phyloP scores from a whole-genome alignment of 306 rosid genomes.

The Malus asiatica region DNA sequence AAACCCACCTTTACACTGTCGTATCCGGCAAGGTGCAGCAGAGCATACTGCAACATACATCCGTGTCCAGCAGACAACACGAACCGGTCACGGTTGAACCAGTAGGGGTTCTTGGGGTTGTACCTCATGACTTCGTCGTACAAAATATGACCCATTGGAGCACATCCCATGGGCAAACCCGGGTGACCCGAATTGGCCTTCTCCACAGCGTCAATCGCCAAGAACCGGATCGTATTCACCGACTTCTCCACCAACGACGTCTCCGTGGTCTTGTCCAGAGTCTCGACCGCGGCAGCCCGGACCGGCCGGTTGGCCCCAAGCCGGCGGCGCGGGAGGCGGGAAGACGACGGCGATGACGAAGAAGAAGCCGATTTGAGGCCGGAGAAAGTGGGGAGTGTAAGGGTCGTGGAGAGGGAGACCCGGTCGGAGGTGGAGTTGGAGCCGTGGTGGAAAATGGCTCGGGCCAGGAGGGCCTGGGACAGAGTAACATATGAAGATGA shows the following conservation, averaged over 20 bases:
- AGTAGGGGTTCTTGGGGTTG: conserved; percentile 82
- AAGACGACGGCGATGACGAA: conserved; percentile 8
- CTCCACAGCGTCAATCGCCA: conserved; percentile 80
- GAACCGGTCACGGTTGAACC: conserved; percentile 98
- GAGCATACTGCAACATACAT: conserved; percentile 90
- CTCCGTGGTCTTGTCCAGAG: conserved; percentile 43
- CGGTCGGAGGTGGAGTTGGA: conserved; percentile 41
- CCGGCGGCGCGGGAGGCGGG: conserved; percentile 17
- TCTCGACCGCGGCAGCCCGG: conserved; percentile 43
- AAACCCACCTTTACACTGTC: conserved; percentile 64
- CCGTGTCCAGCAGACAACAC: conserved; percentile 95
- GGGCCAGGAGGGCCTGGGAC: conserved; percentile 60
- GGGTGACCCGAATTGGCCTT: conserved; percentile 97
- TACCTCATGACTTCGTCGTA: conserved; percentile 85
- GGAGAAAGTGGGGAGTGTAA: conserved; percentile 46
- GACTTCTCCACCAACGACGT: conserved; percentile 65
- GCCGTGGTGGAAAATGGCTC: conserved; percentile 54
- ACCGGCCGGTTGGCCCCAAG: conserved; percentile 10
- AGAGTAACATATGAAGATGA: conserved; percentile 69
- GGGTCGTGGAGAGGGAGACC: conserved; percentile 45
- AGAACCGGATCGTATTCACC: conserved; percentile 82
- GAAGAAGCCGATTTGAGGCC: conserved; percentile 48
- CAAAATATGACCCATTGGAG: conserved; percentile 86
- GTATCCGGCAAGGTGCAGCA: conserved; percentile 91
- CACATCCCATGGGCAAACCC: conserved; percentile 97